Percentiles rank a stretch among this genome's conserved stretches.
phyloP scores from a whole-genome alignment of 2,329 filamentous ascomycete species.

The Geoglossum cookeanum region DNA sequence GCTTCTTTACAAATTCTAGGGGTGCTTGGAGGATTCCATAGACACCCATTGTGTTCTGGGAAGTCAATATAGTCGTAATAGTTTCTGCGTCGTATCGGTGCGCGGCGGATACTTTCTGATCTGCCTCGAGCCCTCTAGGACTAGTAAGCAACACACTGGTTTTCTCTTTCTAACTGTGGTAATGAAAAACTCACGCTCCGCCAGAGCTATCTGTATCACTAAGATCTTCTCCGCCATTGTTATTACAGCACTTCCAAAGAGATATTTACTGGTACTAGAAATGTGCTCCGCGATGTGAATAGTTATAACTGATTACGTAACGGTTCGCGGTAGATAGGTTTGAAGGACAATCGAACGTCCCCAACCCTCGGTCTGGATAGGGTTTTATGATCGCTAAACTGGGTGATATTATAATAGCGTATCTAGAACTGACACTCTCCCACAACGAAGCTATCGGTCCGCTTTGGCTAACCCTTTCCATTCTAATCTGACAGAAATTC shows the following conservation, averaged over 20 bases:
- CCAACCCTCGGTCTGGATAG: too few relatives aligned
- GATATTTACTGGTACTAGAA: not conserved
- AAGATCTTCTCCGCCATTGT: constrained; percentile 39
- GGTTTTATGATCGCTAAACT: too few relatives aligned
- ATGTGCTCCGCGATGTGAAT: too few relatives aligned
- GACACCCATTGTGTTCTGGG: constrained; percentile 80
- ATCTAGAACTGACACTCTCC: not conserved
- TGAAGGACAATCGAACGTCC: too few relatives aligned
- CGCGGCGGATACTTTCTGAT: constrained; percentile 83
- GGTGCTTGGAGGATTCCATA: constrained; percentile 64
- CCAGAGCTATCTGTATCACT: constrained; percentile 75
- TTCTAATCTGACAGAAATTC: not conserved
- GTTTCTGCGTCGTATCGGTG: constrained; percentile 95
- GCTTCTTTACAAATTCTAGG: constrained; percentile 57
- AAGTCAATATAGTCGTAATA: constrained; percentile 85
- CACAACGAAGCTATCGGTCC: not conserved
- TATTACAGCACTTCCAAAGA: constrained; percentile 17
- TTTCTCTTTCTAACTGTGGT: not conserved
- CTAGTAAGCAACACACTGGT: not conserved
- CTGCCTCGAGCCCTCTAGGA: constrained; percentile 71
- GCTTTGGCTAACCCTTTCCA: not conserved
- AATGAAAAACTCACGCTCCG: constrained; percentile 48
- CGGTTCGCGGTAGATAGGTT: too few relatives aligned
- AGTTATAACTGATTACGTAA: not conserved
- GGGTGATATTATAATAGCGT: too few relatives aligned